phyloP scores from a whole-genome alignment of 2,329 filamentous ascomycete species.

The Dothistroma septosporum region DNA sequence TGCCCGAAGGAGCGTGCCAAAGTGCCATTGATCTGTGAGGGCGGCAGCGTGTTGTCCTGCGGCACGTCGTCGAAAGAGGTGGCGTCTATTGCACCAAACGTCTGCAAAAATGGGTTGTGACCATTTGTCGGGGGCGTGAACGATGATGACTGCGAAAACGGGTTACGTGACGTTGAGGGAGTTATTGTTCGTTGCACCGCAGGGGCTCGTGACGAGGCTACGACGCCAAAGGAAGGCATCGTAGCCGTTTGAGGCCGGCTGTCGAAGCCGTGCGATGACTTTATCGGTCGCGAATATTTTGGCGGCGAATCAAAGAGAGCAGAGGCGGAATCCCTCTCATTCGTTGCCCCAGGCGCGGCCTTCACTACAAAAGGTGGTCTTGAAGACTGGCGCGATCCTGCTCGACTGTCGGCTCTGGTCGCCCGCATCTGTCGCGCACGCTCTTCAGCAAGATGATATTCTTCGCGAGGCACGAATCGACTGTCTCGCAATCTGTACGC shows the following conservation, averaged over 20 bases:
- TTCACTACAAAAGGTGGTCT: background rate
- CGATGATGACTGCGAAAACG: conserved; percentile 15
- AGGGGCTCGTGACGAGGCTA: conserved; percentile 1
- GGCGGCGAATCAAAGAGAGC: background rate
- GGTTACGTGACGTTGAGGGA: conserved; percentile 8
- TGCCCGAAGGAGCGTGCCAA: conserved; percentile 24
- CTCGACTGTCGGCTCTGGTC: conserved; percentile 19
- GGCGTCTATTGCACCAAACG: conserved; percentile 1
- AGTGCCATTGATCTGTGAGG: conserved; percentile 21
- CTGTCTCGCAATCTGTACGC: conserved; percentile 36
- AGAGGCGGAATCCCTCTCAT: background rate
- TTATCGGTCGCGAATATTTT: background rate
- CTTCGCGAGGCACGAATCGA: conserved; percentile 36
- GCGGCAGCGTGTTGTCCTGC: conserved; percentile 22
- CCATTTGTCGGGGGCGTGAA: conserved; percentile 6
- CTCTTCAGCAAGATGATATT: conserved; percentile 34
- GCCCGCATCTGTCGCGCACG: conserved; percentile 30
- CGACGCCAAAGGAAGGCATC: background rate
- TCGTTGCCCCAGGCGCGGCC: background rate
- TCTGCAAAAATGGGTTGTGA: conserved; percentile 15
- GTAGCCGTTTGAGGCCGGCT: background rate
- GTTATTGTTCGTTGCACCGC: background rate
- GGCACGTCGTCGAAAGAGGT: background rate
- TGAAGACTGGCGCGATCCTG: conserved; percentile 16
- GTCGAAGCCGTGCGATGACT: background rate